Conservation (phyloP, 805 yeast genomes). For the Pichia occidentalis region DNA sequence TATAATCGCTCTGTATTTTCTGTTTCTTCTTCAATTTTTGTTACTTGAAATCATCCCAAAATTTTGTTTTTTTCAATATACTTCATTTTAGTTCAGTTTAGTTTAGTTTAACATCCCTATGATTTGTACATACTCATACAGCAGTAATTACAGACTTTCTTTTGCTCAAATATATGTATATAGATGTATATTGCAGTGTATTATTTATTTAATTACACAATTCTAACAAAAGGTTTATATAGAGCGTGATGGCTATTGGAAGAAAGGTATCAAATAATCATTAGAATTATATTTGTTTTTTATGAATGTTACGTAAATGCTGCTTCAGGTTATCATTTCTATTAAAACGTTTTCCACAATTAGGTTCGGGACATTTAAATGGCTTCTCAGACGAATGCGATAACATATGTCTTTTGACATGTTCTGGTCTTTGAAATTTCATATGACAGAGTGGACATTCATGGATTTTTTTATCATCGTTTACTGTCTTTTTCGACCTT, state of each 20-base stretch:
- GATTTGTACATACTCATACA: too few relatives aligned
- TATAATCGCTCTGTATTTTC: constrained; percentile 12
- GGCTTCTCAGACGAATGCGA: constrained; percentile 55
- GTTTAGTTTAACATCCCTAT: too few relatives aligned
- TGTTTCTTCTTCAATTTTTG: not conserved
- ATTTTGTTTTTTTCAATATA: too few relatives aligned
- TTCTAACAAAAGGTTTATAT: too few relatives aligned
- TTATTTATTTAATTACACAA: too few relatives aligned
- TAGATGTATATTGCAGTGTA: too few relatives aligned
- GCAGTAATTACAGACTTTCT: too few relatives aligned
- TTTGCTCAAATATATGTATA: too few relatives aligned
- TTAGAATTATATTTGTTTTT: constrained; percentile 9
- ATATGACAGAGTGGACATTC: constrained; percentile 59
- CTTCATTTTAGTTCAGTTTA: too few relatives aligned
- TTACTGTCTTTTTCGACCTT: constrained; percentile 24
- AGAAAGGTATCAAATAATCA: too few relatives aligned
- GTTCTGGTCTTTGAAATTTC: constrained; percentile 64
- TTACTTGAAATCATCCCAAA: not conserved
- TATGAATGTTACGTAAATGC: constrained; percentile 57
- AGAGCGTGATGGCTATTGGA: too few relatives aligned
- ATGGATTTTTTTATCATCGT: constrained; percentile 50
- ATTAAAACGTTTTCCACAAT: constrained; percentile 51
- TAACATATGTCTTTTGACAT: constrained; percentile 59
- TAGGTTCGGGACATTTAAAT: constrained; percentile 43
- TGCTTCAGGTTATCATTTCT: constrained; percentile 56